Evolutionary conservation across 2,329 filamentous ascomycete species (phyloP), one percentile per base, ranked within the genome.

Genomic region (Arthrinium phaeospermum): DNA sequence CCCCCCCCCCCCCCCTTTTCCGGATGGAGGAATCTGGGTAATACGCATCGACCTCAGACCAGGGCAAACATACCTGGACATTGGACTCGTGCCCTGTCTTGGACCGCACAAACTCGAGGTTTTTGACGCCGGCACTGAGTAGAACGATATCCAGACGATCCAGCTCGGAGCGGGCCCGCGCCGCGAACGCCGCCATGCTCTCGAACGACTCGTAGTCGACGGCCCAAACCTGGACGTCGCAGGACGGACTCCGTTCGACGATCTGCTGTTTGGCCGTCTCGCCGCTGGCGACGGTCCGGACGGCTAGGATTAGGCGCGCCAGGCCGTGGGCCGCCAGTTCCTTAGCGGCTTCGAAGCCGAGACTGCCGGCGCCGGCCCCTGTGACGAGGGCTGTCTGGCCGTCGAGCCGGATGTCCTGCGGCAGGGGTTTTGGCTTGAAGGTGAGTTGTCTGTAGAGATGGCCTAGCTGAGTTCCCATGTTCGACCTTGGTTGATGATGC

Each of bases 321-420:
- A 75, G 53, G 13, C 74, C 72, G 46, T 76, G 74, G 16, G 71
- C 70, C 67, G 72, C 73, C 22, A 77, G 24, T n/a, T 77, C 74
- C 67, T 75, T 75, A 19, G 74, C 70, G 5, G 75, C 74, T 24
- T 76, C 74, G 19, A 76, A 73, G 7, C 75, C 75, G 7, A 77
- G 70, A 7, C 51, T 14, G 10, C 75, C 76, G 10, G 71, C 71
- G 51, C 75, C 75, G 1, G 74, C 68, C 7, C 75, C 75, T 14
- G 74, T 76, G 30, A 77, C 72, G 51, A 77, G 73, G 19, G 74
- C 74, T 16, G 74, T 76, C 45, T 73, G 57, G 3, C 75, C 73
- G 13, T 72, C 70, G 2, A 75, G 73, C 1, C 72, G 71, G 70
- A 75, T 69, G 10, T 64, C 53, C 13, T 61, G 41, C 0, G 75